Evolutionary conservation across 192 early-diverging fungal genomes (phyloP).

Genomic region (Linnemannia elongata): DNA sequence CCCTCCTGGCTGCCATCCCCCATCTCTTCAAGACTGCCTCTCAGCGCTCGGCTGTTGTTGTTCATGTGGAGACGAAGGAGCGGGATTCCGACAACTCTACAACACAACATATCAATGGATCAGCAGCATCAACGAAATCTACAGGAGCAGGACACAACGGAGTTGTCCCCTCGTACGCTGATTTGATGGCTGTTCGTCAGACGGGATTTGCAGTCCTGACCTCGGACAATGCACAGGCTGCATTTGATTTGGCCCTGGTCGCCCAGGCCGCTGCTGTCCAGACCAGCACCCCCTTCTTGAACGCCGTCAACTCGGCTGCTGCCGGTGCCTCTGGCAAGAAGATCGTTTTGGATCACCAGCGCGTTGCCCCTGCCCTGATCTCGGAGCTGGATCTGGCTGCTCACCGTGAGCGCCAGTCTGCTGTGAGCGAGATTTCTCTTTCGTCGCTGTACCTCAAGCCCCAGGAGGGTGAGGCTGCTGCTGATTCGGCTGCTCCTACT

Average conservation of each 20-base stretch:
- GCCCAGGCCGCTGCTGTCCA: constrained; percentile 80
- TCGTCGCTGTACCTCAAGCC: constrained; percentile 45
- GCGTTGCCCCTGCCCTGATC: constrained; percentile 48
- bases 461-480: neutral
- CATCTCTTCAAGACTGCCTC: constrained; percentile 67
- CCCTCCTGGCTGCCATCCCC: constrained; percentile 65
- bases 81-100: constrained; percentile 57
- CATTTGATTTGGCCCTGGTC: constrained; percentile 85
- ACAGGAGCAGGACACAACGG: constrained; percentile 4
- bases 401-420: constrained; percentile 49
- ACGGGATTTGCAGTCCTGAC: constrained; percentile 84
- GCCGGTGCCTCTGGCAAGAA: neutral
- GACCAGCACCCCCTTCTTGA: constrained; percentile 71
- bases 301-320: constrained; percentile 65
- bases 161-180: constrained; percentile 53
- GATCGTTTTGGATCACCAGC: constrained; percentile 44
- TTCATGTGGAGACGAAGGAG: constrained; percentile 68
- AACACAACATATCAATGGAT: neutral
- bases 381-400: constrained; percentile 60
- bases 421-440: constrained; percentile 53
- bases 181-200: constrained; percentile 81
- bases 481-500: constrained; percentile 36
- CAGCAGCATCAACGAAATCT: neutral
- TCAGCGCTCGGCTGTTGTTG: constrained; percentile 62
- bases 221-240: constrained; percentile 82